A percentile compares a stretch with the other conserved stretches of the same genome.
phyloP scores from a whole-genome alignment of 2,329 filamentous ascomycete species.

The Nigrospora oryzae region DNA sequence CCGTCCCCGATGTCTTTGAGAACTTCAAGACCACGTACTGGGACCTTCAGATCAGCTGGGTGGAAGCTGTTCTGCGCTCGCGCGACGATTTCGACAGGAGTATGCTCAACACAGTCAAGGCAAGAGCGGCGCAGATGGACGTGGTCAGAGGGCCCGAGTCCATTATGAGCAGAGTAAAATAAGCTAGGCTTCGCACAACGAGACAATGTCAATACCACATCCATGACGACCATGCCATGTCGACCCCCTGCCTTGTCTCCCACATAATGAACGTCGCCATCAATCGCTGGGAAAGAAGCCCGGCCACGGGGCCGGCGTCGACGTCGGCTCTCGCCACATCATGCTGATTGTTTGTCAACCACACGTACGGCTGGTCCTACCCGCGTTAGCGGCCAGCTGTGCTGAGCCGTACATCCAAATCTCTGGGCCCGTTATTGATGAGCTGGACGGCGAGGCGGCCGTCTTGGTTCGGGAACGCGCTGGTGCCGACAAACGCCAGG shows the following conservation, averaged over 20 bases:
- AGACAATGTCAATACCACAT: not conserved
- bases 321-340: not conserved
- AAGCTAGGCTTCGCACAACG: conserved; percentile 1
- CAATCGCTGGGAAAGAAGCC: not conserved
- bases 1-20: conserved; percentile 70
- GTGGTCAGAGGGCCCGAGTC: conserved; percentile 78
- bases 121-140: conserved; percentile 75
- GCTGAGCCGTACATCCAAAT: not conserved
- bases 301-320: not conserved
- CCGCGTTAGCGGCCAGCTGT: not conserved
- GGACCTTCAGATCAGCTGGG: conserved; percentile 92
- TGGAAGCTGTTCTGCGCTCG: conserved; percentile 79
- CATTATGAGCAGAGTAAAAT: conserved; percentile 91
- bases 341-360: conserved; percentile 1
- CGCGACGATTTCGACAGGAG: conserved; percentile 90
- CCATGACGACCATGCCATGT: not conserved
- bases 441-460: not conserved
- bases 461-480: not conserved
- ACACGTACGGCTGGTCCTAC: not conserved
- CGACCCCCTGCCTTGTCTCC: not conserved
- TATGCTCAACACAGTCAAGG: conserved; percentile 84
- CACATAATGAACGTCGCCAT: not conserved
- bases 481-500: not conserved
- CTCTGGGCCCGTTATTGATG: not conserved
- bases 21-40: conserved; percentile 80